Base-by-base conservation (phyloP, 148 eudicot species). In the Vaccinium corymbosum region DNA sequence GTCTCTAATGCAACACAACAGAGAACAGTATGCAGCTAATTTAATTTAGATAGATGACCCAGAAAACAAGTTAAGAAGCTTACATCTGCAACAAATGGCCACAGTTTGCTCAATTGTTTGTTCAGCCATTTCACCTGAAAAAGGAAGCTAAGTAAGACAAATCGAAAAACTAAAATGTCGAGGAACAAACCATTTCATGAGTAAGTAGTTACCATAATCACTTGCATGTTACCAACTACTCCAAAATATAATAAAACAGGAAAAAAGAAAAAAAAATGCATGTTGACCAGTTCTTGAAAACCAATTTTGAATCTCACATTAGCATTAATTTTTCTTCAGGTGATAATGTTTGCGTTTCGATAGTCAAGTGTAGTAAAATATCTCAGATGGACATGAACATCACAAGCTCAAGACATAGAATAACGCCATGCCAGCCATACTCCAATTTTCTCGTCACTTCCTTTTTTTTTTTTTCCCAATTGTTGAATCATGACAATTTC, bases 21-120 rank as follows among this genome's bases (percentile, higher is more conserved):
- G 51, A 56, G 6, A 32, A 82, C 13, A 70, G 16, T 14, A 52
- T 32, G 78, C 49, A 82, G 48, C 84, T 82, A 51, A 82, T 32
- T 15, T 7, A 29, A 64, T 25, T 1, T 51, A 29, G n/a, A 53
- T 17, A 53, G 62, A 51, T 49, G 55, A 25, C 3, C 38, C 19
- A 70, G 75, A 72, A 15, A 80, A 59, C 22, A 79, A 82, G 81
- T 52, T 61, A 48, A 80, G 82, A 77, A 80, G 88, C 93, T 93
- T 93, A 97, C 99, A 89, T 97, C 99, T 79, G 99, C 97, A 83
- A 94, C 85, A 89, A 79, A 97, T 59, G 99, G 99, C 99, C 99
- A 97, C 83, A 97, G 78, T 86, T 94, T 97, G 88, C 85, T 91
- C 85, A 97, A 87, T 87, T 89, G 94, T 79, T 93, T 93, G 89